These are phyloP conservation scores for Nevesoporus exiguus DNA, from an alignment of 768 basidiomycete species.

Conservation along the genomic window DNA sequence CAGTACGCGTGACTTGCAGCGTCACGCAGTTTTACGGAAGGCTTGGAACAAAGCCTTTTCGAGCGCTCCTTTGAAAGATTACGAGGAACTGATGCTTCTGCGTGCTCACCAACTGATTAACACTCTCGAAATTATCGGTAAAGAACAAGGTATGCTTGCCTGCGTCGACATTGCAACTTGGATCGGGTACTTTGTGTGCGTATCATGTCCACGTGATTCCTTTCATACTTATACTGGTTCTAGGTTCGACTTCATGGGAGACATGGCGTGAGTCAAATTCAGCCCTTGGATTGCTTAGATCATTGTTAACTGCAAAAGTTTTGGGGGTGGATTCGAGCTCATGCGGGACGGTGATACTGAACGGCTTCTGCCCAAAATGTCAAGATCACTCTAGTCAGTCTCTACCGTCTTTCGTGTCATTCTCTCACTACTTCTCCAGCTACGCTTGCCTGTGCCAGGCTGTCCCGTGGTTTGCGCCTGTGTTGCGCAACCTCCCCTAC, in stretches of 20 bases:
- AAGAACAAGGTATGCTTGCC: constrained; percentile 9
- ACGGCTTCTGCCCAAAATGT: constrained; percentile 29
- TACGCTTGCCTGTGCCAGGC: constrained; percentile 14
- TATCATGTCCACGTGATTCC: neutral
- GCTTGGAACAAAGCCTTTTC: constrained; percentile 33
- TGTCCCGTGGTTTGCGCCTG: constrained; percentile 23
- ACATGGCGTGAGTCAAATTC: constrained; percentile 25
- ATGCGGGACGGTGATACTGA: constrained; percentile 36
- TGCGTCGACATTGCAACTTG: constrained; percentile 16
- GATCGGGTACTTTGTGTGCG: constrained; percentile 25
- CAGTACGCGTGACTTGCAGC: constrained; percentile 18
- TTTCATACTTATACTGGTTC: neutral
- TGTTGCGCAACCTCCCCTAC: constrained; percentile 30
- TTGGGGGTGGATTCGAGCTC: constrained; percentile 38
- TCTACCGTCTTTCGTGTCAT: neutral
- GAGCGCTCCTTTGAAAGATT: constrained; percentile 26
- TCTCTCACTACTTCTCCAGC: constrained; percentile 11
- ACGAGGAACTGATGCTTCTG: constrained; percentile 23
- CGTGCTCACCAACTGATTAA: constrained; percentile 21
- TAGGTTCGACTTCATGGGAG: constrained; percentile 29
- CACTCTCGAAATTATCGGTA: constrained; percentile 9
- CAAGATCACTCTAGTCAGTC: constrained; percentile 30
- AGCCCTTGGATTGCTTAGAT: neutral
- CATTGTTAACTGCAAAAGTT: constrained; percentile 25
- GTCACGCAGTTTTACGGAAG: constrained; percentile 24